phyloP scores from a whole-genome alignment of 148 eudicot species.

The Tetragonia tetragonoides region DNA sequence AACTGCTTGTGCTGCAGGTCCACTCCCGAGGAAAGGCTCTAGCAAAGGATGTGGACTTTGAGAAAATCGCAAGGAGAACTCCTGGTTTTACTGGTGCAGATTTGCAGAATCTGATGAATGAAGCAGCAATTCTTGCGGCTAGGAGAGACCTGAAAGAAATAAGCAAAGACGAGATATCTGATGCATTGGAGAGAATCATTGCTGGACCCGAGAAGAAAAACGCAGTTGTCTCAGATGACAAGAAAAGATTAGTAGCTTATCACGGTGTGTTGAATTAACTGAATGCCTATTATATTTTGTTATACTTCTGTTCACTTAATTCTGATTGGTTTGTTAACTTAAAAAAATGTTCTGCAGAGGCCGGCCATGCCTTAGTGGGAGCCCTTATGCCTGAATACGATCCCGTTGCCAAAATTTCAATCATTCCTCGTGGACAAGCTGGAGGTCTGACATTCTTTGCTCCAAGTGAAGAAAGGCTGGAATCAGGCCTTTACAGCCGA shows the following conservation, averaged over 20 bases:
- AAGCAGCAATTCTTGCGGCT: slow-evolving; percentile 99
- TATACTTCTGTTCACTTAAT: slow-evolving; percentile 2
- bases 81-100: slow-evolving; percentile 99
- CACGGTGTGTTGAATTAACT: slow-evolving; percentile 51
- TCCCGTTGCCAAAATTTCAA: slow-evolving; percentile 96
- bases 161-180: slow-evolving; percentile 97
- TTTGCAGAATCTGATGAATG: slow-evolving; percentile 96
- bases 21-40: slow-evolving; percentile 99
- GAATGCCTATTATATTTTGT: not conserved
- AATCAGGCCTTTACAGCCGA: slow-evolving; percentile 95
- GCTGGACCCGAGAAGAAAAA: slow-evolving; percentile 99
- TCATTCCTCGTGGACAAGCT: slow-evolving; percentile 99
- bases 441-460: slow-evolving; percentile 99
- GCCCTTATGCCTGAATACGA: slow-evolving; percentile 99
- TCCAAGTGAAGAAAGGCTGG: slow-evolving; percentile 97
- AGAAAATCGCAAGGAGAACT: slow-evolving; percentile 91
- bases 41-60: slow-evolving; percentile 96
- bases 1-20: slow-evolving; percentile 44
- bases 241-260: slow-evolving; percentile 95
- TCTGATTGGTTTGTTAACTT: not conserved
- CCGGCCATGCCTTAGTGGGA: slow-evolving; percentile 97
- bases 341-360: slow-evolving; percentile 55
- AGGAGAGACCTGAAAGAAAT: slow-evolving; percentile 97
- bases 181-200: slow-evolving; percentile 95
- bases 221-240: slow-evolving; percentile 97